Percentiles rank a stretch among this genome's conserved stretches.
Conservation (phyloP, 164 flowering plant species). For the Magnolia changhungtana region DNA sequence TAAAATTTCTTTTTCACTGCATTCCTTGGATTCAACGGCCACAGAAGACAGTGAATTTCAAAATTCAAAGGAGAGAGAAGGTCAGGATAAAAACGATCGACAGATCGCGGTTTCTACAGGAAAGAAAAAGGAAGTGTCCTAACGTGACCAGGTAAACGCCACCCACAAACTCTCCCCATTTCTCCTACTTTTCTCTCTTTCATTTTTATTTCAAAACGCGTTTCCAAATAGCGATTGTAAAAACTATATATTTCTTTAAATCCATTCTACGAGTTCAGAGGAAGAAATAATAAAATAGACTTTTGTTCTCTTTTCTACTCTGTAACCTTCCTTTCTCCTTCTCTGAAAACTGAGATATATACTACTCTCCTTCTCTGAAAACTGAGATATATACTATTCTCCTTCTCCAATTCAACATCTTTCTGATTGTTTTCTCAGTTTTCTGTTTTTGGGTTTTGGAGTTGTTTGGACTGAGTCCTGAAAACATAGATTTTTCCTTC, state of each 20-base stretch:
- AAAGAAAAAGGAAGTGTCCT: constrained; percentile 4
- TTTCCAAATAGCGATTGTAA: not conserved
- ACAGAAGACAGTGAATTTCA: too few relatives aligned
- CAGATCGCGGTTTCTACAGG: not conserved
- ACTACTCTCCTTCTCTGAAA: too few relatives aligned
- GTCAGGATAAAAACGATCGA: not conserved
- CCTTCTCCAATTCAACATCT: not conserved
- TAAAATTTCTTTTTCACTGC: too few relatives aligned
- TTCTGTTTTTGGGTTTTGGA: not conserved
- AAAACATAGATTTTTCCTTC: not conserved
- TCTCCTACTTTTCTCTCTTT: not conserved
- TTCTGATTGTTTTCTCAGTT: too few relatives aligned
- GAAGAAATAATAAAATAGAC: not conserved
- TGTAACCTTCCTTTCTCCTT: not conserved
- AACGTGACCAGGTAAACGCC: constrained; percentile 13
- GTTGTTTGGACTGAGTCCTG: not conserved
- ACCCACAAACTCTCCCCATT: too few relatives aligned
- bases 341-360: too few relatives aligned
- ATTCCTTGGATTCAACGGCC: too few relatives aligned
- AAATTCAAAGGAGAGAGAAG: not conserved
- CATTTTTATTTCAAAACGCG: constrained; percentile 11
- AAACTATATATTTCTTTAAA: not conserved
- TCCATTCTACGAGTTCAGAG: not conserved
- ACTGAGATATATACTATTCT: not conserved
- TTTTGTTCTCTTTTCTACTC: not conserved